A percentile compares a stretch with the other conserved stretches of the same genome.
Evolutionary conservation across 805 yeast species (phyloP).

Genomic region (Cyberlindnera japonica): DNA sequence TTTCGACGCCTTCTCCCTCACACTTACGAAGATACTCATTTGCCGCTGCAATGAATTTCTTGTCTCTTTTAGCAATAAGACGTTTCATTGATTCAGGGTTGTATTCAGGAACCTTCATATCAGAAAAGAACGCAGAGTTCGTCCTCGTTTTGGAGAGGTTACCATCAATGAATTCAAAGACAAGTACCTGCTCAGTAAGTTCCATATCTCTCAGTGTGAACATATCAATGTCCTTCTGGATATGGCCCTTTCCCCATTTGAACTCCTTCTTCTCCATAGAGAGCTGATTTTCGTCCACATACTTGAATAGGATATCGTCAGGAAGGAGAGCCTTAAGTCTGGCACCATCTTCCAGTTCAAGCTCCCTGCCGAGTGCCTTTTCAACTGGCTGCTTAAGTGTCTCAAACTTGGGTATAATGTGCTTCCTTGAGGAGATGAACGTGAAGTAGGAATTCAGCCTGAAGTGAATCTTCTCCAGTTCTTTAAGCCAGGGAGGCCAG

Average conservation of each 20-base stretch:
- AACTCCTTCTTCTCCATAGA: conserved; percentile 35
- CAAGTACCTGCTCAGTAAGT: conserved; percentile 49
- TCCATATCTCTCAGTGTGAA: conserved; percentile 42
- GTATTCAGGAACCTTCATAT: conserved; percentile 47
- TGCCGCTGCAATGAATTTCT: conserved; percentile 44
- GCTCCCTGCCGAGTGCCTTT: conserved; percentile 40
- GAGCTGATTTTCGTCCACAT: conserved; percentile 74
- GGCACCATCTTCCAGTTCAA: conserved; percentile 57
- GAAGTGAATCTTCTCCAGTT: conserved; percentile 46
- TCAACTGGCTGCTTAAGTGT: conserved; percentile 51
- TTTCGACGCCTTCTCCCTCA: conserved; percentile 26
- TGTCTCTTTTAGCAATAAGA: conserved; percentile 55
- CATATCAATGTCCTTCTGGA: conserved; percentile 53
- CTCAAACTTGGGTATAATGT: conserved; percentile 54
- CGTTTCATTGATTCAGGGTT: conserved; percentile 54
- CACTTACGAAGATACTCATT: conserved; percentile 34
- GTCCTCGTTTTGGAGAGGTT: conserved; percentile 46
- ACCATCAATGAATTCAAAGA: conserved; percentile 78
- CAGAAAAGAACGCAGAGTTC: conserved; percentile 38
- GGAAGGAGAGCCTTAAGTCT: conserved; percentile 61
- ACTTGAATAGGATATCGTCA: conserved; percentile 63
- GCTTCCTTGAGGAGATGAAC: conserved; percentile 57
- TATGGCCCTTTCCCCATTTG: conserved; percentile 43
- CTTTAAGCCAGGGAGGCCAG: conserved; percentile 34
- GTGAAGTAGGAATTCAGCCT: conserved; percentile 58